These are phyloP conservation scores for Metschnikowia continentalis DNA, from an alignment of 805 yeast genomes.

Conservation along the genomic window DNA sequence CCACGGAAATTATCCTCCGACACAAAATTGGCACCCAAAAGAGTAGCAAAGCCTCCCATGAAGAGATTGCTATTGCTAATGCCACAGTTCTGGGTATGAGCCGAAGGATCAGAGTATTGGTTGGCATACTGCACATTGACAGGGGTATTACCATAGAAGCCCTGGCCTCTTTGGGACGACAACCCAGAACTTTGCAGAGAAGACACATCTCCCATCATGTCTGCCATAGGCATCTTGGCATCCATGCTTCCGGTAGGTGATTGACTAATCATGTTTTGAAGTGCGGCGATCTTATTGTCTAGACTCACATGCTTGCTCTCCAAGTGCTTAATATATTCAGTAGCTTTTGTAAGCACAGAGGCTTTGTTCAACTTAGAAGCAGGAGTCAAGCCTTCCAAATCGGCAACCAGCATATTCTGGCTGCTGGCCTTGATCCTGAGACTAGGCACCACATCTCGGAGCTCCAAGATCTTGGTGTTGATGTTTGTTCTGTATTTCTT, in stretches of 20 bases:
- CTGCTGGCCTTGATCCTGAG: constrained; percentile 55
- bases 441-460: constrained; percentile 76
- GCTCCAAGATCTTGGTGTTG: constrained; percentile 62
- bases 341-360: constrained; percentile 67
- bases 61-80: constrained; percentile 35
- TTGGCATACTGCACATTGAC: constrained; percentile 1
- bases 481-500: constrained; percentile 77
- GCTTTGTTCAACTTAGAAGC: constrained; percentile 78
- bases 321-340: constrained; percentile 72
- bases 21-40: constrained; percentile 58
- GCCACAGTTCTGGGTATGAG: not conserved
- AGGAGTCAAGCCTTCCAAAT: constrained; percentile 70
- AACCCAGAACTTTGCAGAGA: constrained; percentile 1
- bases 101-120: not conserved
- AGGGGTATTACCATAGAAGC: constrained; percentile 1
- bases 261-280: constrained; percentile 34
- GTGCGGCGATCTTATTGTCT: constrained; percentile 41
- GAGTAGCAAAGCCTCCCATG: constrained; percentile 61
- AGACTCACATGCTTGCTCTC: constrained; percentile 55
- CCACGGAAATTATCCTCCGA: constrained; percentile 49
- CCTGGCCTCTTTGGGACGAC: not conserved
- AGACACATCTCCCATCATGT: not conserved
- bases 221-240: not conserved
- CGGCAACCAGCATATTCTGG: constrained; percentile 23
- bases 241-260: not conserved